Evolutionary conservation across 768 basidiomycete genomes (phyloP).

Genomic region (Boletellus emodensis): DNA sequence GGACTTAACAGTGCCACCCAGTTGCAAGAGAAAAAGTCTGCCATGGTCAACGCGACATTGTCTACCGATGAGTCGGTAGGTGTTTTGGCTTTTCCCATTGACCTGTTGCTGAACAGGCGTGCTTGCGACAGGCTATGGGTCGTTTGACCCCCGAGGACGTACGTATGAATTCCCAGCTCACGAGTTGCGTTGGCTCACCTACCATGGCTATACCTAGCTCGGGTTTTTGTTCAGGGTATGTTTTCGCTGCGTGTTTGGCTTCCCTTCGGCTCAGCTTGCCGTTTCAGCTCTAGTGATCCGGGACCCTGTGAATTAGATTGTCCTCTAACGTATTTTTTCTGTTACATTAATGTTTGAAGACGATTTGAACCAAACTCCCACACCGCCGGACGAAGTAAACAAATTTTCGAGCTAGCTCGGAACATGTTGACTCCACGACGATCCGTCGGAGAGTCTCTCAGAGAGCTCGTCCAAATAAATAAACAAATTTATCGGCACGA

Average conservation of each 20-base stretch:
- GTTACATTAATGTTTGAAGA: too few relatives aligned
- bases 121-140: slow-evolving; percentile 73
- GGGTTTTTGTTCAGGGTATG: slow-evolving; percentile 46
- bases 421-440: too few relatives aligned
- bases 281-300: slow-evolving; percentile 14
- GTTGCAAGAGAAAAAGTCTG: slow-evolving; percentile 96
- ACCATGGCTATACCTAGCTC: slow-evolving; percentile 27
- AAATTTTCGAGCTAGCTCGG: too few relatives aligned
- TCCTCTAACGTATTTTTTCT: not conserved
- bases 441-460: too few relatives aligned
- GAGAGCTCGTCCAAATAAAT: too few relatives aligned
- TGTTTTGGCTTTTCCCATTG: slow-evolving; percentile 2
- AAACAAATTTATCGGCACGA: too few relatives aligned
- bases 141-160: slow-evolving; percentile 85
- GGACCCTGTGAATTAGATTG: not conserved
- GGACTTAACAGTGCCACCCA: slow-evolving; percentile 20
- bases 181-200: slow-evolving; percentile 3
- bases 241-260: slow-evolving; percentile 1
- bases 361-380: too few relatives aligned
- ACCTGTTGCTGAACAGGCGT: slow-evolving; percentile 9
- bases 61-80: slow-evolving; percentile 76
- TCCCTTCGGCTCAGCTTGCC: not conserved
- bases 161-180: slow-evolving; percentile 20
- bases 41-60: slow-evolving; percentile 88
- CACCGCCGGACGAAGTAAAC: too few relatives aligned